Base-by-base conservation (phyloP, 1,284 basidiomycete genomes). In the Meira nashicola region DNA sequence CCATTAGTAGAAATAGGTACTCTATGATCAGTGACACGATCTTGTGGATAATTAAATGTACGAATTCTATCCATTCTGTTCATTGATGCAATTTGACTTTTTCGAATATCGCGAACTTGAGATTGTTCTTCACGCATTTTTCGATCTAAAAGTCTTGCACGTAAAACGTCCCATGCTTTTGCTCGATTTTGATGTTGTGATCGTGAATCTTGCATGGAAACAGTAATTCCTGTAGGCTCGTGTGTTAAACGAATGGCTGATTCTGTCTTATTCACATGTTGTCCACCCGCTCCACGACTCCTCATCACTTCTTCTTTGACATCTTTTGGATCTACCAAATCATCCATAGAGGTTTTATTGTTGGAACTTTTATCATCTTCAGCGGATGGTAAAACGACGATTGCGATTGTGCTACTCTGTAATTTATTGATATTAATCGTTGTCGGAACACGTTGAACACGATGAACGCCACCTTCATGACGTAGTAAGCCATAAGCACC, bases 211-310 rank as follows among this genome's bases (percentile, higher is more conserved):
- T 98, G 95, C 91, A 97, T 97, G 2, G 92, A 93, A 9, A 98
- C 95, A 0, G 87, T 89, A 58, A 97, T 89, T 0, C 93, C 92
- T 0, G 92, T 90, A 0, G 95, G 94, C 12, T 90, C 80, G 71
- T 98, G 95, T 0, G 92, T 95, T 39, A 98, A 80, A 1, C 95
- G 87, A n/a, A 99, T 90, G 1, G 95, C 95, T 0, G 92, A 96
- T 79, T 98, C 95, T 0, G 94, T 98, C 83, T 90, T 92, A 81
- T 98, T 99, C 72, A 98, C 95, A 80, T 98, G 94, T 87, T 94
- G 92, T n/a, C 95, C 94, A 51, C 95, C 95, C 2, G 95, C 94
- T 49, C 95, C 95, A 38, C 92, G 82, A 0, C 93, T 85, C 17
- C 94, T 86, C 93, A 97, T 96, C 47, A 94, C 90, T 73, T 97